Conservation (phyloP, 148 eudicot species). For the Chenopodium formosanum region DNA sequence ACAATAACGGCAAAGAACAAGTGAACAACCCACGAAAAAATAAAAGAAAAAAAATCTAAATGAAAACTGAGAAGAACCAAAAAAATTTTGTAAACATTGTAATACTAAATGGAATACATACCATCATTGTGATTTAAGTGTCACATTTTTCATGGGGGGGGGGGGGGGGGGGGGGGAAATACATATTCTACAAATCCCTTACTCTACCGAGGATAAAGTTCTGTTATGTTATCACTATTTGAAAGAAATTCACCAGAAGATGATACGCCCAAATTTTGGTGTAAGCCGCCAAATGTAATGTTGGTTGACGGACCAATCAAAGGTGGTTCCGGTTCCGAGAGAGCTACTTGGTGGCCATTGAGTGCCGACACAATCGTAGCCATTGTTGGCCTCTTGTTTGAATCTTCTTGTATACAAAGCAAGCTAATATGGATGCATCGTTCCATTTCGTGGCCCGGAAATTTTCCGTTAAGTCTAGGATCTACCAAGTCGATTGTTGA, state of each 20-base stretch:
- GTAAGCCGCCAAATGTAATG: background rate
- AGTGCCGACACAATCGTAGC: slow-evolving; percentile 18
- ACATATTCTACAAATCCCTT: no score
- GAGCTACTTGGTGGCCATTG: slow-evolving; percentile 12
- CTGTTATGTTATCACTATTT: background rate
- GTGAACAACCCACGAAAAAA: no score
- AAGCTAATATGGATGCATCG: slow-evolving; percentile 29
- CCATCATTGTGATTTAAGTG: no score
- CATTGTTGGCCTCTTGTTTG: slow-evolving; percentile 28
- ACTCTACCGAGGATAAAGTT: background rate
- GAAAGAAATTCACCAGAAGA: background rate
- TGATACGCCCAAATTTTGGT: background rate
- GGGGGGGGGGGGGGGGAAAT: no score
- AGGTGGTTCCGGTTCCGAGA: slow-evolving; percentile 15
- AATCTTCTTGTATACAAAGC: slow-evolving; percentile 32
- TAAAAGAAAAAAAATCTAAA: no score
- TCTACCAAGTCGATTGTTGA: slow-evolving; percentile 19
- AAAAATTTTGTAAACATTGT: no score
- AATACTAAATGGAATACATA: no score
- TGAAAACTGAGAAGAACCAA: no score
- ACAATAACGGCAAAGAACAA: no score
- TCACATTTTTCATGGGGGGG: no score
- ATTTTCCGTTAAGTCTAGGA: slow-evolving; percentile 5
- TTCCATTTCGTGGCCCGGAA: slow-evolving; percentile 1
- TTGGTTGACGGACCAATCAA: background rate